Base-by-base conservation (phyloP, 805 yeast species). In the Pichia nakasei region DNA sequence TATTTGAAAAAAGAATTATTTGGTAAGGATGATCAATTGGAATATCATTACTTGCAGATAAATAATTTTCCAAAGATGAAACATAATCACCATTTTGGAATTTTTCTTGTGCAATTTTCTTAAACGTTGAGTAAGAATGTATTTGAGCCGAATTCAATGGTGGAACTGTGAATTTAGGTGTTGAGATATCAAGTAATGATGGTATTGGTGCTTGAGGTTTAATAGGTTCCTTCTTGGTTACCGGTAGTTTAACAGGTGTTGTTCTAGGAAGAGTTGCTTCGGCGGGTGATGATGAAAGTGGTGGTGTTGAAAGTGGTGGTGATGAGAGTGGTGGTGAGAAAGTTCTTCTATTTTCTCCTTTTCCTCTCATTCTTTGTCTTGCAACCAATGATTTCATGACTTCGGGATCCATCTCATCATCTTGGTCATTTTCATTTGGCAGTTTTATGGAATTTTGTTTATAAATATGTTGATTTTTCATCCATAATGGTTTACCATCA, bases 11-110 rank as follows among this genome's bases (percentile, higher is more conserved):
- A 2, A 86, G 75, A 19, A 89, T 67, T 3, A 89, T 72, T 17
- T 82, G 70, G 33, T 80, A 68, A 26, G 80, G 72, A 59, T 91
- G 95, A 9, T 66, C 65, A 1, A 56, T 51, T 0, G 96, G 94
- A 2, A 88, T 65, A 3, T 76, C 55, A 13, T 53, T 46, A 22
- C 71, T 53, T 39, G 77, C 57, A 35, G 72, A 66, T 27, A 75
- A 69, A 57, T 85, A 93, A 43, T 70, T 69, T 24, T 65, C 71
- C 13, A 76, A 66, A 0, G 98, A 89, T 5, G 66, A 57, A 4
- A 78, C 60, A 58, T 82, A 93, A 59, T 93, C 91, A 18, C 99
- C 99, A n/a, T 77, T 72, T 44, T 76, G 75, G 66, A 80, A 93
- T 1, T 78, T 70, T 17, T 70, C 70, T 7, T 76, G 65, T 6